Base-by-base conservation (phyloP, 2,329 filamentous ascomycete species). In the Colletotrichum australisinense region DNA sequence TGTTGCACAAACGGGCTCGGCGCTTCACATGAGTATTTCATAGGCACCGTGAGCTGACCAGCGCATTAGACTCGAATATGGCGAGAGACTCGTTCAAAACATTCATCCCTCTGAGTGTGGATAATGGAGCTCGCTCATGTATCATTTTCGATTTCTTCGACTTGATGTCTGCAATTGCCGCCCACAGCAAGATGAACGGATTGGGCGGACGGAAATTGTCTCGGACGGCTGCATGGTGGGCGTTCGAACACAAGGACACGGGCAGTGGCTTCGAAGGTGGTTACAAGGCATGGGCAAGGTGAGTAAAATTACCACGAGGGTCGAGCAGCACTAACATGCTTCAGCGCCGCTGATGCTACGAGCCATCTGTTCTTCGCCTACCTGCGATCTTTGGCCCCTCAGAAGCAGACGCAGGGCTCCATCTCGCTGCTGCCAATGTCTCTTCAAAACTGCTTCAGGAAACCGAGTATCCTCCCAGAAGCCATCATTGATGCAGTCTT, bases 341-440 rank as follows among this genome's bases (percentile, higher is more conserved):
- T 32, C 78, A 97, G 94, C 79, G 95, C 96, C 74, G 97, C 97
- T 72, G 95, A 98, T 87, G 97, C 97, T 67, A 95, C 96, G 24
- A 98, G 95, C 79, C 97, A 99, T 85, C 86, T 99, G 67, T 99
- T 99, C 87, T 99, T 99, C 81, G 97, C 97, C 69, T 99, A 98
- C 81, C 90, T 99, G 60, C 91, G 97, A 78, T 98, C 95, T 0
- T 86, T 98, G 59, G 92, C 95, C 1, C 96, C 97, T n/a, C 93
- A 96, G 75, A 90, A 92, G 75, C 90, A 92, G 75, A 90, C 91
- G 35, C 86, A 93, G 65, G 94, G 91, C 75, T 94, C 94, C 59
- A 97, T 98, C 74, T 94, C 95, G 0, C 90, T 93, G 76, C 89
- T 99, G 19, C 97, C 97, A 9, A 93, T 95, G 80, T 98, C 97